These are phyloP conservation scores for Vaccinium myrtillus DNA, from an alignment of 148 eudicot genomes.

Conservation along the genomic window DNA sequence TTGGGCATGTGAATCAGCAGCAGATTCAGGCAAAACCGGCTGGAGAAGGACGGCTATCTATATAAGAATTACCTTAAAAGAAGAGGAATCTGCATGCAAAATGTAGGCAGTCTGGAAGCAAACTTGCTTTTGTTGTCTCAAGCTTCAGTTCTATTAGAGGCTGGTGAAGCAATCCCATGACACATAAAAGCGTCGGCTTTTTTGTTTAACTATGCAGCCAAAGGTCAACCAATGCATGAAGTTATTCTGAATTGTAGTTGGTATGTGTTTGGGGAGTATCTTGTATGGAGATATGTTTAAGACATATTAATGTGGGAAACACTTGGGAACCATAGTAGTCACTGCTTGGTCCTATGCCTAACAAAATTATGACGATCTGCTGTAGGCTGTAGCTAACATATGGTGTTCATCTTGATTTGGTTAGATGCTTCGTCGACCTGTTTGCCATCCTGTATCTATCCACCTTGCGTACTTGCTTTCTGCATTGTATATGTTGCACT, in stretches of 20 bases:
- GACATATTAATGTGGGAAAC: too few species aligned
- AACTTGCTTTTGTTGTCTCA: not conserved
- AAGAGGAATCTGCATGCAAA: not conserved
- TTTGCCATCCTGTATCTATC: not conserved
- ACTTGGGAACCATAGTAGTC: not conserved
- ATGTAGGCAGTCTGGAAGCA: not conserved
- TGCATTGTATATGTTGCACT: not conserved
- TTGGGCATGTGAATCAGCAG: not conserved
- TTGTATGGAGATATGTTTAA: not conserved
- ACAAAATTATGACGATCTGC: not conserved
- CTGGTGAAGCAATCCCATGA: too few species aligned
- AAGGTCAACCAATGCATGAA: conserved; percentile 22
- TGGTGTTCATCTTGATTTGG: not conserved
- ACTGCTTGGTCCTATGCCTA: conserved; percentile 41
- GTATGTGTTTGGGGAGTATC: not conserved
- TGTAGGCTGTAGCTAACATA: not conserved
- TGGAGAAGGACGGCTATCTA: not conserved
- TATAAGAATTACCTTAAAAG: not conserved
- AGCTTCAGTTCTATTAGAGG: not conserved
- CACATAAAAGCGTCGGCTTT: too few species aligned
- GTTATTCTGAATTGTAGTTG: conserved; percentile 5
- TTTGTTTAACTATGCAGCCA: not conserved
- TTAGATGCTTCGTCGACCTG: not conserved
- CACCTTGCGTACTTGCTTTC: not conserved
- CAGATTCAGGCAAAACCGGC: not conserved